Evolutionary conservation across 352 stramenopile genomes (phyloP), one percentile per base, ranked within the genome.

Genomic region (Thraustochytrium sp.): DNA sequence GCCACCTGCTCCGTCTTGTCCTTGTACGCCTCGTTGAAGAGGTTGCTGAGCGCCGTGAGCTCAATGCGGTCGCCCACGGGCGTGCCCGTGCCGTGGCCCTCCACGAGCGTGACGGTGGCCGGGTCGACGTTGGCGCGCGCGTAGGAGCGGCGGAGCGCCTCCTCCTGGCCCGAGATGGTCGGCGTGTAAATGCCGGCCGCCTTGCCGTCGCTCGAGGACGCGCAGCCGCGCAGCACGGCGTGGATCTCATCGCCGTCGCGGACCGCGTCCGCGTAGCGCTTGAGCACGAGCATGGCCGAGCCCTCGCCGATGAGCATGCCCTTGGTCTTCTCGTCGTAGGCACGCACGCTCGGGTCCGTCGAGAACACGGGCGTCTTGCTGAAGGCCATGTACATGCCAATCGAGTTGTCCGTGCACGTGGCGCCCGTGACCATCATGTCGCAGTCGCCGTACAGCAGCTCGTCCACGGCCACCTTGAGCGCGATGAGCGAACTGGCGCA

Each of bases 51-150:
- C 1, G 65, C 65, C n/a, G 65, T 77, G 44, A 77, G 65, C 51
- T 91, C 88, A 8, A 91, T 89, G 21, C 87, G 86, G 65, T 91
- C 88, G 31, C 88, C 88, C 16, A 91, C 74, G 37, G 82, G 38
- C 18, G 88, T 91, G 8, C 87, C 88, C n/a, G 88, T 90, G 40
- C 87, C 87, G 56, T 90, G 87, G 42, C 85, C 77, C 76, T 97
- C 94, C 2, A 97, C 92, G 3, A 94, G 95, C 0, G 94, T 98
- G 0, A 94, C 94, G 54, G 98, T 90, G 2, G 91, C 97, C 86
- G 98, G 95, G 85, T 98, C 96, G 56, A 98, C 86, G 63, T 97
- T 95, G 23, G 90, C 95, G 0, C 97, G 88, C 18, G 97, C 92
- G 46, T 77, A 77, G 51, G 65, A 23, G 34, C 65, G 44, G 44